phyloP scores from a whole-genome alignment of 805 yeast species.

The Torulaspora gathmanii region DNA sequence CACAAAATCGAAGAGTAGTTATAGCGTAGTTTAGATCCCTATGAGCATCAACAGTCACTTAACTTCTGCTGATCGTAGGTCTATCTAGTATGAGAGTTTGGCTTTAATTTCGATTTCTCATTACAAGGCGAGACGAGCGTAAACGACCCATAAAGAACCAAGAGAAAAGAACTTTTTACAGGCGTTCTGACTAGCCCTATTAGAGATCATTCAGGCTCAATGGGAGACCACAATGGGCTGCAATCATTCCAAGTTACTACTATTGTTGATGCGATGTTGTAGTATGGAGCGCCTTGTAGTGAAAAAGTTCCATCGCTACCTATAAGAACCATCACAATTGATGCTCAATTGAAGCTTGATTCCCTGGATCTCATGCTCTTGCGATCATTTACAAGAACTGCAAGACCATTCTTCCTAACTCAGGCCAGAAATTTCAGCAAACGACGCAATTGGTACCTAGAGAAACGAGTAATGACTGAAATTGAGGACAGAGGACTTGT shows the following conservation, averaged over 20 bases:
- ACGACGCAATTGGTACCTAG: constrained; percentile 6
- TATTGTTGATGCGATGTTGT: background rate
- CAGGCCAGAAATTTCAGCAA: background rate
- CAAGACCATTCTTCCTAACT: background rate
- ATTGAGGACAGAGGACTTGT: background rate
- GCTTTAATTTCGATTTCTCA: constrained; percentile 2
- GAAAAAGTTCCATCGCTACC: background rate
- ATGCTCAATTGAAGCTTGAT: background rate
- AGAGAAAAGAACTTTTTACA: background rate
- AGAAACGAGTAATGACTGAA: constrained; percentile 2
- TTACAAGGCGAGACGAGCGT: constrained; percentile 7
- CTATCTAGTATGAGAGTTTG: background rate
- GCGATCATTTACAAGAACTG: background rate
- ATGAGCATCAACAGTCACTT: constrained; percentile 1
- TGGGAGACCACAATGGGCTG: background rate
- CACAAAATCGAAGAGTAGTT: background rate
- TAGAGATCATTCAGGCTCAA: background rate
- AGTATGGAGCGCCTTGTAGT: background rate
- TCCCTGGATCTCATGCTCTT: background rate
- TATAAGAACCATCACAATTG: background rate
- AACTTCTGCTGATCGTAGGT: background rate
- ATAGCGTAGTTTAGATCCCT: background rate
- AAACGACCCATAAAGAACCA: constrained; percentile 1
- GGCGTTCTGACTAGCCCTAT: background rate
- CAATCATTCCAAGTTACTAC: background rate